A percentile compares a stretch with the other conserved stretches of the same genome.
phyloP scores from a whole-genome alignment of 306 rosid genomes.

The Aeschynomene evenia region DNA sequence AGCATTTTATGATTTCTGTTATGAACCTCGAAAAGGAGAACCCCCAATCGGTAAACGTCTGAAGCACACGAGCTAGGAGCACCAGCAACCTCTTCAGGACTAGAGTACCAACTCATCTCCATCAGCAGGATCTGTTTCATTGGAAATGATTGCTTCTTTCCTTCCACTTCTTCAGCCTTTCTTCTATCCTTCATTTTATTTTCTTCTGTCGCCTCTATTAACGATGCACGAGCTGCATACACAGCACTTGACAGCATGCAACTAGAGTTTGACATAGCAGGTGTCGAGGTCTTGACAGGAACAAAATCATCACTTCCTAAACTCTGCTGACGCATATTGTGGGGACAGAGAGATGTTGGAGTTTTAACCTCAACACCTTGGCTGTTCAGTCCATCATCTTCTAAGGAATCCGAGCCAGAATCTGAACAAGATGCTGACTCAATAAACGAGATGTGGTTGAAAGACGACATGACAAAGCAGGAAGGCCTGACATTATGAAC shows the following conservation, averaged over 20 bases:
- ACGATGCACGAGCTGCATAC: slow-evolving; percentile 60
- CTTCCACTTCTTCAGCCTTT: slow-evolving; percentile 63
- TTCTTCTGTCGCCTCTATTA: slow-evolving; percentile 68
- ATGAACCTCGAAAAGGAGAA: slow-evolving; percentile 90
- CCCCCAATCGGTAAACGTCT: slow-evolving; percentile 80
- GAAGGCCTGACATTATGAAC: slow-evolving; percentile 96
- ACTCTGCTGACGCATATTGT: slow-evolving; percentile 44
- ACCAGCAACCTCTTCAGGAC: slow-evolving; percentile 80
- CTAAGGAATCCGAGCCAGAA: slow-evolving; percentile 82
- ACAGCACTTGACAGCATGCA: slow-evolving; percentile 82
- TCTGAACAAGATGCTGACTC: slow-evolving; percentile 95
- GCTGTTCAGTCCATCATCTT: slow-evolving; percentile 59
- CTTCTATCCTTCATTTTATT: slow-evolving; percentile 57
- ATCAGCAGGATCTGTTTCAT: slow-evolving; percentile 80
- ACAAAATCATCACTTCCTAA: slow-evolving; percentile 57
- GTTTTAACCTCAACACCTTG: slow-evolving; percentile 51
- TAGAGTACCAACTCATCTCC: slow-evolving; percentile 91
- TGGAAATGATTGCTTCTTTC: slow-evolving; percentile 76
- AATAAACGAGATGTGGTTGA: slow-evolving; percentile 86
- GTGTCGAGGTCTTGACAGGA: slow-evolving; percentile 43
- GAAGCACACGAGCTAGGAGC: slow-evolving; percentile 77
- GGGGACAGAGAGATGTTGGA: slow-evolving; percentile 44
- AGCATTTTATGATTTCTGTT: slow-evolving; percentile 11
- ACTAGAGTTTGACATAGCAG: slow-evolving; percentile 69
- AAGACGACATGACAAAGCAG: slow-evolving; percentile 92